phyloP scores from a whole-genome alignment of 108 stramenopile genomes.

The Conticribra weissflogii region DNA sequence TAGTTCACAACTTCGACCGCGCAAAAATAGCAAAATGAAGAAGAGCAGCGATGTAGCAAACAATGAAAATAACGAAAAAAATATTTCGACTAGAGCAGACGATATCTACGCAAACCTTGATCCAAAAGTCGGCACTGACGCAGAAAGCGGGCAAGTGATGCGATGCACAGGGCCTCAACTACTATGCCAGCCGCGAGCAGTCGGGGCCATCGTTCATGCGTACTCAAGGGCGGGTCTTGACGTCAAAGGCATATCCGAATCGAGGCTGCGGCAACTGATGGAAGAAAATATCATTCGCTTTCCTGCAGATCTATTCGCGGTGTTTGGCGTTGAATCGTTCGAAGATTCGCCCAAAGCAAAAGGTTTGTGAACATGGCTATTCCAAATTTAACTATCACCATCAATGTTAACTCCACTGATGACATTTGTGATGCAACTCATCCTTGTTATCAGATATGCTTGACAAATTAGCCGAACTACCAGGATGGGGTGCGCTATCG shows the following conservation, averaged over 20 bases:
- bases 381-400: neutral
- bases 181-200: slow-evolving; percentile 76
- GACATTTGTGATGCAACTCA: neutral
- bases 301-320: slow-evolving; percentile 72
- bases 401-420: no score
- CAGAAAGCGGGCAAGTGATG: slow-evolving; percentile 64
- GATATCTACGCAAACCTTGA: slow-evolving; percentile 25
- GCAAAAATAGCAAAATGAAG: slow-evolving; percentile 1
- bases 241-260: slow-evolving; percentile 77
- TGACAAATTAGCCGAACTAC: slow-evolving; percentile 53
- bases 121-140: neutral
- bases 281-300: slow-evolving; percentile 54
- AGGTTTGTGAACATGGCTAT: slow-evolving; percentile 9
- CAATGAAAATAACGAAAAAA: neutral
- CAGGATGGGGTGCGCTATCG: slow-evolving; percentile 83
- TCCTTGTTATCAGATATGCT: slow-evolving; percentile 28
- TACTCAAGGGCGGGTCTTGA: slow-evolving; percentile 81
- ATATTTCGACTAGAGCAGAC: neutral
- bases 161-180: slow-evolving; percentile 80
- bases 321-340: slow-evolving; percentile 25
- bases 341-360: slow-evolving; percentile 1
- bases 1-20: slow-evolving; percentile 10
- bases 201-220: slow-evolving; percentile 71
- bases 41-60: slow-evolving; percentile 5
- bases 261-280: slow-evolving; percentile 67